Evolutionary conservation across 2,329 filamentous ascomycete species (phyloP), one percentile per base, ranked within the genome.

Genomic region (Xylaria sp.): DNA sequence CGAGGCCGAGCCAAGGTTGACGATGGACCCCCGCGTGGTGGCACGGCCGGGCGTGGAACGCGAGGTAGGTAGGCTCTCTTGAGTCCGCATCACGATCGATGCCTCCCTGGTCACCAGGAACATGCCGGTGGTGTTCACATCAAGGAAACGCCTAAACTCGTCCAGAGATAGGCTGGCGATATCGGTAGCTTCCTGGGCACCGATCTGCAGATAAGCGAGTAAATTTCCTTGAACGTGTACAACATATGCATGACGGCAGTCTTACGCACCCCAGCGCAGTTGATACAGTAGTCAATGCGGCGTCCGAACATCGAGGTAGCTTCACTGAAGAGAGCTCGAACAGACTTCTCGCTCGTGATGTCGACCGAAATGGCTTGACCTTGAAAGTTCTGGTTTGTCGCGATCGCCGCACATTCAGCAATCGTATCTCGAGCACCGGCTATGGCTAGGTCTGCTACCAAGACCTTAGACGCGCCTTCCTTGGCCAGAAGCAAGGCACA

Each of bases 231-330:
- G 34, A 38, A 20, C 17, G n/a, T 20, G 29, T n/a, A 24, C 13
- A 9, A 22, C 11, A 34, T 39, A 29, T 37, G 11, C 22, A n/a
- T 24, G 1, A 38, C 17, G 40, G 2, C 40, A 34, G 19, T 5
- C 13, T 41, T 11, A 45, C 54, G 49, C 48, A 62, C 57, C 18
- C 62, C 61, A 8, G 59, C 62, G 26, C 50, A 46, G 19, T 56
- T 61, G n/a, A 63, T 48, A 9, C 56, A 62, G 18, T 63, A 65
- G 21, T 63, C 63, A 2, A 62, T 39, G 2, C 62, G 54, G 7
- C 46, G 50, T 24, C 60, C 58, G 2, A n/a, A 11, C n/a, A 49
- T 18, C 9, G 40, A 22, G 22, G 37, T 46, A 4, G 45, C 11
- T 2, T 18, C 22, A 2, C 46, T 11, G 6, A 29, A 21, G 7